These are phyloP conservation scores for Saccharomycopsis fodiens DNA, from an alignment of 805 yeast genomes.

Conservation along the genomic window DNA sequence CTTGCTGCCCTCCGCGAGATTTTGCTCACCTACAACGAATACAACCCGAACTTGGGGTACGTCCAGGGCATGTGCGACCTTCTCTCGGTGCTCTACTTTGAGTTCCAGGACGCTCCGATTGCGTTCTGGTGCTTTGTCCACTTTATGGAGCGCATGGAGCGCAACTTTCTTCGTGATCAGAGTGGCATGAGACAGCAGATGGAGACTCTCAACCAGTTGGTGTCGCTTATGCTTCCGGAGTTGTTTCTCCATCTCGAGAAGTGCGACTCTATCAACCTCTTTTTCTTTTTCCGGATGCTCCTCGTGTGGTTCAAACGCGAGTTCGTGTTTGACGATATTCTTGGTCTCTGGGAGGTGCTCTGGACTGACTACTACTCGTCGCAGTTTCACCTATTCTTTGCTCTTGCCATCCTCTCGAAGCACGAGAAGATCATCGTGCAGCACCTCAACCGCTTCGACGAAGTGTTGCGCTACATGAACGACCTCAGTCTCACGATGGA, in stretches of 20 bases:
- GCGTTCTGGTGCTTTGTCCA: slow-evolving; percentile 85
- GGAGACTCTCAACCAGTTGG: slow-evolving; percentile 71
- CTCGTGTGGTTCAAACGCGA: slow-evolving; percentile 95
- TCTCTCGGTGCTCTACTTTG: slow-evolving; percentile 73
- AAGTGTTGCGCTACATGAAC: slow-evolving; percentile 86
- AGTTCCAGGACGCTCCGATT: slow-evolving; percentile 59
- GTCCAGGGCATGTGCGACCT: slow-evolving; percentile 98
- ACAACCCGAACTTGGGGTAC: slow-evolving; percentile 79
- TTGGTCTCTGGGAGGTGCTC: slow-evolving; percentile 83
- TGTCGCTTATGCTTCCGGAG: slow-evolving; percentile 85
- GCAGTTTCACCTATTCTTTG: slow-evolving; percentile 83
- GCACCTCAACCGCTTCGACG: slow-evolving; percentile 75
- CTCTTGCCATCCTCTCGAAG: slow-evolving; percentile 83
- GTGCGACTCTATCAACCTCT: slow-evolving; percentile 84
- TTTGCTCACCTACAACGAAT: slow-evolving; percentile 77
- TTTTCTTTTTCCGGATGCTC: slow-evolving; percentile 91
- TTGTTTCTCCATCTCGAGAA: slow-evolving; percentile 74
- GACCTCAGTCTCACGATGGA: slow-evolving; percentile 75
- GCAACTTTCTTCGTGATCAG: slow-evolving; percentile 87
- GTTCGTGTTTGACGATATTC: slow-evolving; percentile 67
- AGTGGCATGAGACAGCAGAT: slow-evolving; percentile 89
- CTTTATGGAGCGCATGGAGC: slow-evolving; percentile 91
- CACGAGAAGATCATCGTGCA: slow-evolving; percentile 71
- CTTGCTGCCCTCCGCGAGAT: slow-evolving; percentile 66
- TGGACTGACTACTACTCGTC: slow-evolving; percentile 85